phyloP scores from a whole-genome alignment of 176 grass and related monocot genomes.

The Eragrostis curvula region DNA sequence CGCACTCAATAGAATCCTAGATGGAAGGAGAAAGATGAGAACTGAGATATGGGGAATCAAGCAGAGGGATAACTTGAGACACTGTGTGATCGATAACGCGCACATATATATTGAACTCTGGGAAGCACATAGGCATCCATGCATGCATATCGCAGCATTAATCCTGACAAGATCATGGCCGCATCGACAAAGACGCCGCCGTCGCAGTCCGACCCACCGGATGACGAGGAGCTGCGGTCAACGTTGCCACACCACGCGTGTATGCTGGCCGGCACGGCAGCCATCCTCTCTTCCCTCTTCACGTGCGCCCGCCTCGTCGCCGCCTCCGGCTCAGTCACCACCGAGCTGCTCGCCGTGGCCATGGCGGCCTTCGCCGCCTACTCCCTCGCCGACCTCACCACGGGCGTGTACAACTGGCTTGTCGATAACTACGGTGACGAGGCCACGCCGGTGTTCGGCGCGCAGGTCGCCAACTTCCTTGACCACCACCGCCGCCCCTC shows the following conservation, averaged over 20 bases:
- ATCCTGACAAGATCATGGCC: too few species aligned
- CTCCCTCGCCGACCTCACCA: constrained; percentile 77
- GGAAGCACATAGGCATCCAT: too few species aligned
- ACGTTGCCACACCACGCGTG: constrained; percentile 83
- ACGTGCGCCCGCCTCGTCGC: constrained; percentile 46
- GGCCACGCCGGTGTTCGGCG: constrained; percentile 57
- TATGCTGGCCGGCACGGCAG: constrained; percentile 65
- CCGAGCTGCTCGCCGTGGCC: constrained; percentile 23
- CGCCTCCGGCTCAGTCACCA: neutral
- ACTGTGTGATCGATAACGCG: too few species aligned
- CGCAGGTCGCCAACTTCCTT: constrained; percentile 85
- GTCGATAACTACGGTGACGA: constrained; percentile 91
- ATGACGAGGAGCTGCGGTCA: constrained; percentile 57
- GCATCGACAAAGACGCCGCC: neutral
- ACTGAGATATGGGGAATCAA: too few species aligned
- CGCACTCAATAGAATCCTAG: too few species aligned
- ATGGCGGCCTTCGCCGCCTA: constrained; percentile 50
- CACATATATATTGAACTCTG: too few species aligned
- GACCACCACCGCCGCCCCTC: constrained; percentile 78
- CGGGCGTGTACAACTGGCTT: constrained; percentile 87
- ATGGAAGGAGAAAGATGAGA: too few species aligned
- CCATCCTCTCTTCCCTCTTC: constrained; percentile 65
- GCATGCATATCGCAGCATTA: too few species aligned
- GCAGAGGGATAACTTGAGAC: too few species aligned
- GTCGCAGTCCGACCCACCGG: neutral